These are phyloP conservation scores for Penicillium nucicola DNA, from an alignment of 495 filamentous ascomycete genomes.

Conservation along the genomic window DNA sequence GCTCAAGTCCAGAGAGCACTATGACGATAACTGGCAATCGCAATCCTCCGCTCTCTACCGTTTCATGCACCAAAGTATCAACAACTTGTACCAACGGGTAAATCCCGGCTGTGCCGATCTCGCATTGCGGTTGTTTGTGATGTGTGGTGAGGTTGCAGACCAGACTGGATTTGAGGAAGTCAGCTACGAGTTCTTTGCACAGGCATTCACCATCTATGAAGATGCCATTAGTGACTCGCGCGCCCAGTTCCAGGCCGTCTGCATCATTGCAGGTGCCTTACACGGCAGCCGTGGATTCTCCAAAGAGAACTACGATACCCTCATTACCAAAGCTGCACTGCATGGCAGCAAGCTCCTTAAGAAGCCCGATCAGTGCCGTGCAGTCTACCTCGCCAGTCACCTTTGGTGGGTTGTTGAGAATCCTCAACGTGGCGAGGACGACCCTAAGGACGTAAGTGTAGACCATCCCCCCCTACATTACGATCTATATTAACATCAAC, in stretches of 20 bases:
- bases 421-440: slow-evolving; percentile 74
- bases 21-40: slow-evolving; percentile 89
- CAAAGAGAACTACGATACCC: slow-evolving; percentile 96
- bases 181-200: slow-evolving; percentile 96
- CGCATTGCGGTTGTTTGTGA: slow-evolving; percentile 80
- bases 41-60: slow-evolving; percentile 89
- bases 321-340: slow-evolving; percentile 95
- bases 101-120: slow-evolving; percentile 80
- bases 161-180: slow-evolving; percentile 92
- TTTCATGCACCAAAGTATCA: slow-evolving; percentile 85
- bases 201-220: slow-evolving; percentile 97
- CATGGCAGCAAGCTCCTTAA: slow-evolving; percentile 97
- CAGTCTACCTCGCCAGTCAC: slow-evolving; percentile 93
- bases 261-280: slow-evolving; percentile 84
- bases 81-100: slow-evolving; percentile 84
- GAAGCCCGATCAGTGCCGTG: slow-evolving; percentile 96
- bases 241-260: slow-evolving; percentile 96
- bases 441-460: slow-evolving; percentile 71
- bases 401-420: slow-evolving; percentile 98
- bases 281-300: slow-evolving; percentile 84
- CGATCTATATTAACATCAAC: slow-evolving; percentile 1
- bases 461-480: background rate
- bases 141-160: slow-evolving; percentile 90
- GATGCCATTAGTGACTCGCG: slow-evolving; percentile 92
- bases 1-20: slow-evolving; percentile 89